These are phyloP conservation scores for Aquilaria agallochum DNA, from an alignment of 441 rosid species.

Conservation along the genomic window DNA sequence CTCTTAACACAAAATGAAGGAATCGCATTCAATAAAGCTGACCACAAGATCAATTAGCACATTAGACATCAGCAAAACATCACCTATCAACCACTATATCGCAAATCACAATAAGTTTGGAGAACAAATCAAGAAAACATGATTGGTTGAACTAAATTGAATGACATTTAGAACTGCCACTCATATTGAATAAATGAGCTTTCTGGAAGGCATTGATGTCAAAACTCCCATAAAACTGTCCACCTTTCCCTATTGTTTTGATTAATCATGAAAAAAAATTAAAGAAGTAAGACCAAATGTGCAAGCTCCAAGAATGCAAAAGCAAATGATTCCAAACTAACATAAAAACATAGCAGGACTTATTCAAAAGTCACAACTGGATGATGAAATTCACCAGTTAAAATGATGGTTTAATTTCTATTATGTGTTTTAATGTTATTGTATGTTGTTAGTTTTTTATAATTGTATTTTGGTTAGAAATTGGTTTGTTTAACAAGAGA, in stretches of 20 bases:
- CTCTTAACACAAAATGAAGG: background rate
- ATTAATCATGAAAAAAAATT: too few relatives aligned
- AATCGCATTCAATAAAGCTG: slow-evolving; percentile 70
- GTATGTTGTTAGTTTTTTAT: too few relatives aligned
- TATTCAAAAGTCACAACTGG: too few relatives aligned
- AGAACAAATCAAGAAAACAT: background rate
- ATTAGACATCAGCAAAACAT: slow-evolving; percentile 54
- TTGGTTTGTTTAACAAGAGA: too few relatives aligned
- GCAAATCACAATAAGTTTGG: slow-evolving; percentile 4
- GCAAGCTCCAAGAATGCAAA: too few relatives aligned
- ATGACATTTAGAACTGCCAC: background rate
- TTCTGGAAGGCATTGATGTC: slow-evolving; percentile 79
- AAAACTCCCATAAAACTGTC: slow-evolving; percentile 87
- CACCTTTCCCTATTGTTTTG: slow-evolving; percentile 48
- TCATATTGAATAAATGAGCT: slow-evolving; percentile 60
- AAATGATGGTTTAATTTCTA: too few relatives aligned
- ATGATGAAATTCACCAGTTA: too few relatives aligned
- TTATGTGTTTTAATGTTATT: too few relatives aligned
- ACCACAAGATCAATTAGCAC: slow-evolving; percentile 73
- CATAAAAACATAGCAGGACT: too few relatives aligned
- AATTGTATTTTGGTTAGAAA: too few relatives aligned
- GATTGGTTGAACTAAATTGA: background rate
- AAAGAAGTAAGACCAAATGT: too few relatives aligned
- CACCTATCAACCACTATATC: slow-evolving; percentile 43
- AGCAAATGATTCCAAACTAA: too few relatives aligned